A percentile compares a stretch with the other conserved stretches of the same genome.
Evolutionary conservation across 2,329 filamentous ascomycete species (phyloP).

Genomic region (Ophiostoma populinum): DNA sequence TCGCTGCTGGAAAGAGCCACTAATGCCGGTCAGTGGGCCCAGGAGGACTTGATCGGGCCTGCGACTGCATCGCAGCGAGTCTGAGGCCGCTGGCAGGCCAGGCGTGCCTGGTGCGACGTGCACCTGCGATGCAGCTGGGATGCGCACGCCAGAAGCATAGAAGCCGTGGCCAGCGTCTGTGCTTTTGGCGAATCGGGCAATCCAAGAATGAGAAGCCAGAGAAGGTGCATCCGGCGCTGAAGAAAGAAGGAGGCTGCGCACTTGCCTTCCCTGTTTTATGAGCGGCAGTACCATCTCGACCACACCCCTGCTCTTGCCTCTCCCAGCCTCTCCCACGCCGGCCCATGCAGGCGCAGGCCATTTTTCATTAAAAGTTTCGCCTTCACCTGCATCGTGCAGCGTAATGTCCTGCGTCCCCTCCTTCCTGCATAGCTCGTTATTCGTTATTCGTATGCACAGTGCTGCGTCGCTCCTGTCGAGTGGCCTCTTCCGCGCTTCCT

Average conservation of each 20-base stretch:
- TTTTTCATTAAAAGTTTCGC: not conserved
- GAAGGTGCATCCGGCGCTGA: no score
- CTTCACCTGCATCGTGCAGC: conserved; percentile 4
- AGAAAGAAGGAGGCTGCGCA: no score
- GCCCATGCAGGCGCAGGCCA: no score
- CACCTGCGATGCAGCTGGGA: conserved; percentile 1
- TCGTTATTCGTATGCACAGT: not conserved
- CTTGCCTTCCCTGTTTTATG: no score
- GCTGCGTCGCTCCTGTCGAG: not conserved
- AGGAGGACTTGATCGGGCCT: conserved; percentile 3
- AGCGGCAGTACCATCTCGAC: not conserved
- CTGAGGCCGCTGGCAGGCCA: no score
- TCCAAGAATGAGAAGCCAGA: no score
- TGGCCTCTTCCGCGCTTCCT: no score
- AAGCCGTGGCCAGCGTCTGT: no score
- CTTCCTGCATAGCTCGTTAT: not conserved
- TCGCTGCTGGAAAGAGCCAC: conserved; percentile 7
- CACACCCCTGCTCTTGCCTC: conserved; percentile 3
- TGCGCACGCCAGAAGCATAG: conserved; percentile 1
- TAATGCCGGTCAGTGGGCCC: conserved; percentile 8
- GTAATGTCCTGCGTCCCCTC: conserved; percentile 2
- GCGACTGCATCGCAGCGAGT: not conserved
- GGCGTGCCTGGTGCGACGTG: no score
- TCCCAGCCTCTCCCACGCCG: conserved; percentile 7
- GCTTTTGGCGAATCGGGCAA: no score